These are phyloP conservation scores for Diutina pseudorugosa DNA, from an alignment of 1,139 yeast species.

Conservation along the genomic window DNA sequence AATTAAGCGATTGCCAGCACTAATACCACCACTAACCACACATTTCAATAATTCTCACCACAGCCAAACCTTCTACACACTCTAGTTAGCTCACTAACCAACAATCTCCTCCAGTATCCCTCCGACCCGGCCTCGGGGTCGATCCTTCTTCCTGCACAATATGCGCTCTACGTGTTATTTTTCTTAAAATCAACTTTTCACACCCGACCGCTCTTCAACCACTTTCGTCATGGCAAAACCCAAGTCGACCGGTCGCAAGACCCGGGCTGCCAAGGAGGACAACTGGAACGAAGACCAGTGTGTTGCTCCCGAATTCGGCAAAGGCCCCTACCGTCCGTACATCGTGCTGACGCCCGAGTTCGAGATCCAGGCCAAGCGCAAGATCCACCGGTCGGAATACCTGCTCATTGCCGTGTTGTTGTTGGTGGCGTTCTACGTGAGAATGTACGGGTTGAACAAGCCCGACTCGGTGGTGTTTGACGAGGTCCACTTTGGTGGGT, in stretches of 20 bases:
- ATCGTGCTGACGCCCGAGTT: neutral
- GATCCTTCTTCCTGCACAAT: neutral
- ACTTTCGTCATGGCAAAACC: conserved; percentile 2
- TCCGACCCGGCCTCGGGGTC: neutral
- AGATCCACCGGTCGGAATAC: neutral
- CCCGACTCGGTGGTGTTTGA: conserved; percentile 89
- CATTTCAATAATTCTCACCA: no score
- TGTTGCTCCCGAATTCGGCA: neutral
- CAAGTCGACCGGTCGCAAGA: neutral
- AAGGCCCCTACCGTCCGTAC: conserved; percentile 1
- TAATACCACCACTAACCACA: no score
- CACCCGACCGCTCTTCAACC: neutral
- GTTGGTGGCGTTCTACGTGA: conserved; percentile 13
- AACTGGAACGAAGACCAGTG: conserved; percentile 3
- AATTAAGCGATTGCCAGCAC: no score
- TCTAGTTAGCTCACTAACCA: no score
- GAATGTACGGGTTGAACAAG: conserved; percentile 46
- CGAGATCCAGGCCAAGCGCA: neutral
- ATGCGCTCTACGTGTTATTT: conserved; percentile 3
- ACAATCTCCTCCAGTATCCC: neutral
- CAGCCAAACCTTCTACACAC: no score
- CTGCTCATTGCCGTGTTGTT: conserved; percentile 7
- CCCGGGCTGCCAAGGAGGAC: neutral
- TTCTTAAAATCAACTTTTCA: neutral
- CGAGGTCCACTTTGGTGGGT: conserved; percentile 79